Evolutionary conservation across 73 alveolate genomes (phyloP), one percentile per base, ranked within the genome.

Genomic region (Loxodes magnus): DNA sequence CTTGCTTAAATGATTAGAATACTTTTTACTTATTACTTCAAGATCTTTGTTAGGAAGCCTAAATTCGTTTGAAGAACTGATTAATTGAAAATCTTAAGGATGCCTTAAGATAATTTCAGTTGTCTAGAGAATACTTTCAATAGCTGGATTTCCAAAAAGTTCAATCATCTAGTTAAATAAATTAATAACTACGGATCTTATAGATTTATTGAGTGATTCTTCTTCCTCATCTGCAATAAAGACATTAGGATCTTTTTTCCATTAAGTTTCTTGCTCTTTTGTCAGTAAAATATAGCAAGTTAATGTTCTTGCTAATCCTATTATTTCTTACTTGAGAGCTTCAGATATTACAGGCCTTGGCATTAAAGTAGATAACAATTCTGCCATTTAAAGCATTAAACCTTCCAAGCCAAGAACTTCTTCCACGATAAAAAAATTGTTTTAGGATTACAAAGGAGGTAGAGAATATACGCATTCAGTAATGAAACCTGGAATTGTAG

Each of bases 361-460:
- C 10, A 71, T 56, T 14, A 74, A 65, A 9, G 79, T 49, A 16
- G 79, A 67, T 43, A 74, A 41, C 23, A 74, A 36, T 48, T 74
- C 88, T 20, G 67, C 34, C 37, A 74, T 46, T 19, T 74, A 62
- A 25, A 38, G 38, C 4, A 81, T 57, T 70, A 74, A 51, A 6
- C 88, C 88, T 44, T 55, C 76, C 6, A 57, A 57, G 4, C 88
- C 82, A 46, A n/a, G 28, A 22, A 25, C 48, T 30, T 57, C 73
- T 3, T 59, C 73, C 20, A 67, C 82, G 15, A 46, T 7, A 10
- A 0, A 0, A 1, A 25, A 37, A 22, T 46, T 39, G 33, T 48
- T 51, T 4, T 43, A 3, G 10, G 24, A 57, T 54, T 56, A 56
- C 9, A 46, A 37, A 7, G 54, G 38, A 26, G 35, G 35, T 2